phyloP scores from a whole-genome alignment of 768 basidiomycete genomes.

The Rhizopogon vinicolor region DNA sequence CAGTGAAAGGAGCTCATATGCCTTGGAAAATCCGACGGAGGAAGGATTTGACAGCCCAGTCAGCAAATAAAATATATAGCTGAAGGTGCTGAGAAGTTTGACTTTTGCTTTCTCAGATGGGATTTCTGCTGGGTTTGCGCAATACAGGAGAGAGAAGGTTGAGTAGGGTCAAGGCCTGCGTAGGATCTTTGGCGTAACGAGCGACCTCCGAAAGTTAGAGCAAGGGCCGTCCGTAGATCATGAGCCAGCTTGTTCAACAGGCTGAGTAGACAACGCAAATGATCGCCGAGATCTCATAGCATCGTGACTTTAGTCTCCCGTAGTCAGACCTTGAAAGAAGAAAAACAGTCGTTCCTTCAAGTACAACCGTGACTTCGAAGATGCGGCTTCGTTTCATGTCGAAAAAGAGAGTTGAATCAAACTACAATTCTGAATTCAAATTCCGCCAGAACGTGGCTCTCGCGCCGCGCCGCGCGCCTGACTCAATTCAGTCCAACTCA shows the following conservation, averaged over 20 bases:
- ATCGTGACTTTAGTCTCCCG: too few species aligned
- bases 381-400: too few species aligned
- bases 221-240: conserved; percentile 75
- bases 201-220: conserved; percentile 74
- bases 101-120: conserved; percentile 88
- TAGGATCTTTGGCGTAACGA: conserved; percentile 60
- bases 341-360: too few species aligned
- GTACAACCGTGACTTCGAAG: too few species aligned
- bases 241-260: conserved; percentile 74
- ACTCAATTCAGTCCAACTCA: too few species aligned
- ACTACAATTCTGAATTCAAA: too few species aligned
- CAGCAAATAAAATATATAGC: conserved; percentile 61
- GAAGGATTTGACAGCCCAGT: conserved; percentile 48
- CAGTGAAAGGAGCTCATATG: conserved; percentile 64
- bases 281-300: conserved; percentile 50
- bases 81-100: conserved; percentile 70
- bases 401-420: too few species aligned
- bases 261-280: conserved; percentile 31
- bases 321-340: too few species aligned
- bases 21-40: conserved; percentile 42
- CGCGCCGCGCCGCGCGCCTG: too few species aligned
- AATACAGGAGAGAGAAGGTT: conserved; percentile 75
- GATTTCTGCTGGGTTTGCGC: conserved; percentile 64
- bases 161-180: conserved; percentile 71
- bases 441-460: too few species aligned